These are phyloP conservation scores for Sugiyamaella japonica DNA, from an alignment of 1,139 yeast species.

Conservation along the genomic window DNA sequence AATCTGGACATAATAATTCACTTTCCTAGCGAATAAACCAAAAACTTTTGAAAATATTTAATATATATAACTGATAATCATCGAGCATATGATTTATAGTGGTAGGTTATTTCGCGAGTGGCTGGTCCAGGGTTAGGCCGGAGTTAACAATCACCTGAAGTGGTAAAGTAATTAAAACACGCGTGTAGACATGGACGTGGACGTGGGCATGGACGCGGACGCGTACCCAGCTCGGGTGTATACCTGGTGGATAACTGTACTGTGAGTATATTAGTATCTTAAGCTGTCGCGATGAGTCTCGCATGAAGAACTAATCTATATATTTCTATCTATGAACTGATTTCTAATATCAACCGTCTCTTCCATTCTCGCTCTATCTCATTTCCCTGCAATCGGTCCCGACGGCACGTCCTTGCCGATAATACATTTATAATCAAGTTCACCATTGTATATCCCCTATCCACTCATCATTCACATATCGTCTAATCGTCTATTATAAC, in stretches of 20 bases:
- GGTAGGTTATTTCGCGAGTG: background rate
- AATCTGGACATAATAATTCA: slow-evolving; percentile 1
- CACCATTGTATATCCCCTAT: no score
- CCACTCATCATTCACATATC: background rate
- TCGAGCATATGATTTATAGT: slow-evolving; percentile 11
- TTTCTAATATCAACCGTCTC: no score
- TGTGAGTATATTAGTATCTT: background rate
- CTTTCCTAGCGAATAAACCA: no score
- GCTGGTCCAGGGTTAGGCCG: slow-evolving; percentile 13
- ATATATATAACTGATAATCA: background rate
- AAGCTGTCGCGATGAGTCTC: background rate
- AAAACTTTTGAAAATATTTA: background rate
- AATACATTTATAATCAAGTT: no score
- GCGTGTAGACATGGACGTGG: no score
- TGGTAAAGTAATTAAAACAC: slow-evolving; percentile 9
- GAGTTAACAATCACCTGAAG: slow-evolving; percentile 9
- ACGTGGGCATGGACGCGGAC: no score
- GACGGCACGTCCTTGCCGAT: no score
- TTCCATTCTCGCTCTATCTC: no score
- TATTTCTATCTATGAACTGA: no score
- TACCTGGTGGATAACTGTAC: no score
- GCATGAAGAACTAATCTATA: background rate
- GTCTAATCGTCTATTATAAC: background rate
- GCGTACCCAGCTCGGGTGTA: background rate
- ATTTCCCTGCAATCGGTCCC: no score